phyloP scores from a whole-genome alignment of 2,329 filamentous ascomycete species.

The Aspergillus sp. region DNA sequence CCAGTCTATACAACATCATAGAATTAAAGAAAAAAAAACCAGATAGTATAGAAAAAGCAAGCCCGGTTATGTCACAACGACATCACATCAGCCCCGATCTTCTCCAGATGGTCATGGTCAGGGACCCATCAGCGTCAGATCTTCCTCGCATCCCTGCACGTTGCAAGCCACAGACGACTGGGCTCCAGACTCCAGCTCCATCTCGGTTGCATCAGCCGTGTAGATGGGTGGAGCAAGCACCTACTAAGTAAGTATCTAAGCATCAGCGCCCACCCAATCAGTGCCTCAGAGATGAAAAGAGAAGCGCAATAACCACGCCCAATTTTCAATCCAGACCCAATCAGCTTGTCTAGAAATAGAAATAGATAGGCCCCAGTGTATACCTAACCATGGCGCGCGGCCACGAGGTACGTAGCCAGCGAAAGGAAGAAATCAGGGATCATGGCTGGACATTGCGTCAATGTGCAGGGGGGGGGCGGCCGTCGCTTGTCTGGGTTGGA shows the following conservation, averaged over 20 bases:
- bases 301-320: not conserved
- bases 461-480: not conserved
- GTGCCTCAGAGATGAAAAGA: not conserved
- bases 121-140: conserved; percentile 3
- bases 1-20: not conserved
- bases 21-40: not conserved
- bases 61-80: conserved; percentile 6
- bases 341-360: not conserved
- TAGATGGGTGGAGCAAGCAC: too few relatives aligned
- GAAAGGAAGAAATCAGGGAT: not conserved
- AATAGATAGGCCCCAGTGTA: not conserved
- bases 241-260: too few relatives aligned
- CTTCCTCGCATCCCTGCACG: not conserved
- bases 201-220: too few relatives aligned
- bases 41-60: not conserved
- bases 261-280: not conserved
- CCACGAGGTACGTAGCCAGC: not conserved
- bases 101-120: not conserved
- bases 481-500: not conserved
- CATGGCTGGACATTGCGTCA: not conserved
- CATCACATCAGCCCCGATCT: not conserved
- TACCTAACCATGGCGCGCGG: not conserved
- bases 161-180: not conserved
- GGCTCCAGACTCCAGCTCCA: too few relatives aligned
- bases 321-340: not conserved